A percentile compares a stretch with the other conserved stretches of the same genome.
Conservation (phyloP, 2,329 filamentous ascomycete species). For the Fusarium camptoceras region DNA sequence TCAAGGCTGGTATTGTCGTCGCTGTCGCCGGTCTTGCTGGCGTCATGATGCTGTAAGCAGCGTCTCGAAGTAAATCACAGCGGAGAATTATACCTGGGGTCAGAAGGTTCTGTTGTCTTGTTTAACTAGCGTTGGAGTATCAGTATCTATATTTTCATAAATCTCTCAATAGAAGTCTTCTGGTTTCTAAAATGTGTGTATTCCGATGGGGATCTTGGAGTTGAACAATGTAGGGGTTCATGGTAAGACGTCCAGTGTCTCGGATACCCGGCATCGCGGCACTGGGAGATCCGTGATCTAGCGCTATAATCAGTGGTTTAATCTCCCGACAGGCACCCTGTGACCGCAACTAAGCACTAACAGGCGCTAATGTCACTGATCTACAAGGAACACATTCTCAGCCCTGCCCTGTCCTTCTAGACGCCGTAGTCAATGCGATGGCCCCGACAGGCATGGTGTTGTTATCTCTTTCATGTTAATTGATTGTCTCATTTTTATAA, state of each 20-base stretch:
- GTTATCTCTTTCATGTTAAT: background rate
- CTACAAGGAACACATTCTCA: background rate
- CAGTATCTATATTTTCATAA: background rate
- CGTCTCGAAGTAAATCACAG: background rate
- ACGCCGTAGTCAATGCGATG: background rate
- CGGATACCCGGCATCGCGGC: background rate
- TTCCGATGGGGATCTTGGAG: background rate
- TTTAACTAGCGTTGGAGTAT: slow-evolving; percentile 5
- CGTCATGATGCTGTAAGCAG: slow-evolving; percentile 27
- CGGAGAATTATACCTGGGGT: background rate
- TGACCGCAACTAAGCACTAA: background rate
- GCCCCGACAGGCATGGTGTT: background rate
- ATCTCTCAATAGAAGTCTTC: background rate
- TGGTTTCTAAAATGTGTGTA: background rate
- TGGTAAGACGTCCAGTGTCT: background rate
- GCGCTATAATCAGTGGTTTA: background rate
- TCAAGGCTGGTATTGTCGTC: slow-evolving; percentile 18
- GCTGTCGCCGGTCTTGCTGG: slow-evolving; percentile 31
- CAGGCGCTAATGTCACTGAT: background rate
- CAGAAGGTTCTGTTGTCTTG: background rate
- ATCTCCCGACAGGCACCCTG: background rate
- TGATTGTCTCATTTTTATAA: background rate
- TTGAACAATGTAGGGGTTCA: background rate
- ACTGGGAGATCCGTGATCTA: background rate
- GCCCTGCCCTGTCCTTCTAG: too few relatives aligned